Evolutionary conservation across 2,329 filamentous ascomycete species (phyloP), one percentile per base, ranked within the genome.

Genomic region (Alternaria arbusti): DNA sequence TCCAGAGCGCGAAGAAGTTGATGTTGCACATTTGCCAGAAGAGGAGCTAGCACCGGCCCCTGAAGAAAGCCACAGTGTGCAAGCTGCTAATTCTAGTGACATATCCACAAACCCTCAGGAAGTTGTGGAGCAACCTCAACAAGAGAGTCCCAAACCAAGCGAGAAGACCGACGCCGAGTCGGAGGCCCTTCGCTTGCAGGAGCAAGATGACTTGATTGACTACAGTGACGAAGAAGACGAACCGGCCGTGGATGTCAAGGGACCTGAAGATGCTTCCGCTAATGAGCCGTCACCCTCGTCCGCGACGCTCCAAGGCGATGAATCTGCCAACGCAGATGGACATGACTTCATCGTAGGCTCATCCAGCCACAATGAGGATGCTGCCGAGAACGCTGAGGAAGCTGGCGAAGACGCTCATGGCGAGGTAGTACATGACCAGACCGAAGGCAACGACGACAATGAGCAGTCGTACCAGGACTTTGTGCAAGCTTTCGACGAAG

Each of bases 151-250:
- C 23, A 57, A 55, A 28, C 43, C 40, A 7, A 56, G 25, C 40
- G 50, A 54, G 15, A 40, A 56, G 54, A 58, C 54, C 6, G 47
- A 32, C 6, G 36, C 56, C 10, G 58, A 61, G 10, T 40, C 56
- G 17, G 64, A 70, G 28, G 64, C 59, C 23, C 65, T 60, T 45
- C 65, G 66, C 49, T 70, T 67, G 52, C 65, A 71, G 15, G 63
- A 70, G 36, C 76, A 80, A n/a, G 80, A 79, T 12, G 82, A 84
- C 66, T 62, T 82, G n/a, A 80, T 84, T 69, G 84, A 84, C 63
- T 87, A 86, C 69, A 84, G 84, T 23, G 84, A 87, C 60, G 82
- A 79, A n/a, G 81, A 84, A 43, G 72, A 74, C n/a, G 58, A 70
- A 20, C 65, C 70, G 8, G 46, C 66, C 43, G 67, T 66, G 12